Conservation (phyloP, 1,284 basidiomycete genomes). For the Schizophyllum amplum region DNA sequence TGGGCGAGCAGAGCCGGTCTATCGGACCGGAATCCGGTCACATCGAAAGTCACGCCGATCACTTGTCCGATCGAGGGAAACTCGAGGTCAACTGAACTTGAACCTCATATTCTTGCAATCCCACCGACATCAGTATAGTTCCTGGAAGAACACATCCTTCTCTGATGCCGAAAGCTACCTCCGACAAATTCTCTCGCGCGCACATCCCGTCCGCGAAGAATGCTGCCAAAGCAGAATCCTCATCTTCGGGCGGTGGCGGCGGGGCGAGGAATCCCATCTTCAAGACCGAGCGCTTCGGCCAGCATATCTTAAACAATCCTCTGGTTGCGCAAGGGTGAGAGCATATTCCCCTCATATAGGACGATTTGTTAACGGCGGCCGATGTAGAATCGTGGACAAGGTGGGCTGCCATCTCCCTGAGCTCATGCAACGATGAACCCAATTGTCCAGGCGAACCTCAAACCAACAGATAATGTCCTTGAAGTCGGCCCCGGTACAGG, state of each 20-base stretch:
- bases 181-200: slow-evolving; percentile 69
- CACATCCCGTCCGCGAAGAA: slow-evolving; percentile 68
- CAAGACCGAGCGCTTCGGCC: slow-evolving; percentile 82
- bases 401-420: background rate
- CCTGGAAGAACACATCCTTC: no score
- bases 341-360: slow-evolving; percentile 9
- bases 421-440: background rate
- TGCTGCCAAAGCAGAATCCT: slow-evolving; percentile 4
- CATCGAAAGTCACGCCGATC: no score
- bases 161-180: slow-evolving; percentile 93
- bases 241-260: slow-evolving; percentile 5
- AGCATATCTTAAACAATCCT: slow-evolving; percentile 88
- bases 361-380: background rate
- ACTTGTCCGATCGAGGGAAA: no score
- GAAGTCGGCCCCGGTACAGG: slow-evolving; percentile 99
- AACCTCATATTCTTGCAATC: no score
- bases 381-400: background rate
- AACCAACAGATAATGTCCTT: slow-evolving; percentile 92
- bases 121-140: no score
- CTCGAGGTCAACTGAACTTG: no score
- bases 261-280: slow-evolving; percentile 62
- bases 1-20: no score
- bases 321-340: slow-evolving; percentile 66
- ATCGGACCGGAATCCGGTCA: no score
- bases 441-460: slow-evolving; percentile 76